A percentile compares a stretch with the other conserved stretches of the same genome.
These are phyloP conservation scores for Orbilia javanica DNA, from an alignment of 2,329 filamentous ascomycete species.

Conservation along the genomic window DNA sequence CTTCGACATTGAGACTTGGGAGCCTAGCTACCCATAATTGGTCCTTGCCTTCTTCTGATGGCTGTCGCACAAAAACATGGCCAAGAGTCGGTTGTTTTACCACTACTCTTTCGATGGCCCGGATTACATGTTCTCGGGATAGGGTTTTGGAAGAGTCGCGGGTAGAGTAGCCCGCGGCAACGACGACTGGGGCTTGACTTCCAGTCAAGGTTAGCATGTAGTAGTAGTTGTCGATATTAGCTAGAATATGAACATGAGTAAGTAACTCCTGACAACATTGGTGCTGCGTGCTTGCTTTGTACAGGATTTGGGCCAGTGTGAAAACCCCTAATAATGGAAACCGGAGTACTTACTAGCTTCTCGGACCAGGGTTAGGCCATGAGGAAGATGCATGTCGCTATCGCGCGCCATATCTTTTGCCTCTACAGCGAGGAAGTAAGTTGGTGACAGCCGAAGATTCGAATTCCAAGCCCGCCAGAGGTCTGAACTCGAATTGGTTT, in stretches of 20 bases:
- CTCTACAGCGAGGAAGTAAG: too few relatives aligned
- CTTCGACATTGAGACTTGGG: not conserved
- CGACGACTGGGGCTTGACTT: slow-evolving; percentile 11
- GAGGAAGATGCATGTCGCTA: not conserved
- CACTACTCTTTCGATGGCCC: slow-evolving; percentile 7
- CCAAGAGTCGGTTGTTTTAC: slow-evolving; percentile 19
- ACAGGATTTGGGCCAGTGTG: too few relatives aligned
- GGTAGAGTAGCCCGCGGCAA: not conserved
- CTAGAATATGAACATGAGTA: not conserved
- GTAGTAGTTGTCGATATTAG: slow-evolving; percentile 30
- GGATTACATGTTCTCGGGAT: not conserved
- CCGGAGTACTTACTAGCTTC: not conserved
- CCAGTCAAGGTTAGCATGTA: slow-evolving; percentile 11
- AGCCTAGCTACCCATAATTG: slow-evolving; percentile 18
- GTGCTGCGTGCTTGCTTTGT: too few relatives aligned
- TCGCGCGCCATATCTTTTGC: not conserved
- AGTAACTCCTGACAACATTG: too few relatives aligned
- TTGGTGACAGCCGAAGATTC: too few relatives aligned
- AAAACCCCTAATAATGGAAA: too few relatives aligned
- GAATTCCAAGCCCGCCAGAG: too few relatives aligned
- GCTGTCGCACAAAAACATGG: slow-evolving; percentile 14
- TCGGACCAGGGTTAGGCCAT: slow-evolving; percentile 1
- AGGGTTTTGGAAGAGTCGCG: not conserved
- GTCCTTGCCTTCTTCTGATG: slow-evolving; percentile 16
- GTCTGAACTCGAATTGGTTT: too few relatives aligned